A percentile compares a stretch with the other conserved stretches of the same genome.
Evolutionary conservation across 345 rosid genomes (phyloP).

Genomic region (Heritiera littoralis): DNA sequence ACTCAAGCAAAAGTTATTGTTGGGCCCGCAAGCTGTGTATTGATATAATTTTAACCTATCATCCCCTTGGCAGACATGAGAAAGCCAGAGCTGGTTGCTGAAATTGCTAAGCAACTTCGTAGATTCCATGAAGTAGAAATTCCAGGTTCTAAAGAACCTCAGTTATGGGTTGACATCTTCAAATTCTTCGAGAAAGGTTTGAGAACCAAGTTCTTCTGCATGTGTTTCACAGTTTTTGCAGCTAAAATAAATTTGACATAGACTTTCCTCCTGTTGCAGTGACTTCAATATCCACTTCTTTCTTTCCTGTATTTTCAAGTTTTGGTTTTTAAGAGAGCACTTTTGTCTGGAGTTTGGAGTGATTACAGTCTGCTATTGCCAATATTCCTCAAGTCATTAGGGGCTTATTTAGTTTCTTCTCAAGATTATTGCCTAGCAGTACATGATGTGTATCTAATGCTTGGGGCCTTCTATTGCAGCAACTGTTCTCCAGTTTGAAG

Average conservation of each 20-base stretch:
- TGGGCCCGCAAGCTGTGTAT: conserved; percentile 15
- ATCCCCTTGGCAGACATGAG: conserved; percentile 64
- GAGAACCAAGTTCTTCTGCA: not conserved
- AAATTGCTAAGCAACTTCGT: conserved; percentile 79
- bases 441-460: conserved; percentile 19
- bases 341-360: conserved; percentile 13
- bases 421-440: not conserved
- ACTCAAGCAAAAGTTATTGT: not conserved
- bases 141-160: conserved; percentile 92
- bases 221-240: not conserved
- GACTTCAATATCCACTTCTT: not conserved
- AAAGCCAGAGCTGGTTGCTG: conserved; percentile 70
- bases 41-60: conserved; percentile 1
- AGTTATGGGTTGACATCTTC: conserved; percentile 82
- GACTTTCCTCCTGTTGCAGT: not conserved
- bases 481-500: conserved; percentile 67
- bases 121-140: conserved; percentile 80
- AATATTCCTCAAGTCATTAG: no score
- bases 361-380: not conserved
- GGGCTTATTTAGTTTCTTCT: not conserved
- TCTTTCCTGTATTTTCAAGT: not conserved
- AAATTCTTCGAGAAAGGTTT: conserved; percentile 87
- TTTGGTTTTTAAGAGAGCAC: not conserved
- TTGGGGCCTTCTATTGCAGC: conserved; percentile 52
- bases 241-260: conserved; percentile 6